Evolutionary conservation across 169 alveolate genomes (phyloP).

Genomic region (Plasmodium vinckei): DNA sequence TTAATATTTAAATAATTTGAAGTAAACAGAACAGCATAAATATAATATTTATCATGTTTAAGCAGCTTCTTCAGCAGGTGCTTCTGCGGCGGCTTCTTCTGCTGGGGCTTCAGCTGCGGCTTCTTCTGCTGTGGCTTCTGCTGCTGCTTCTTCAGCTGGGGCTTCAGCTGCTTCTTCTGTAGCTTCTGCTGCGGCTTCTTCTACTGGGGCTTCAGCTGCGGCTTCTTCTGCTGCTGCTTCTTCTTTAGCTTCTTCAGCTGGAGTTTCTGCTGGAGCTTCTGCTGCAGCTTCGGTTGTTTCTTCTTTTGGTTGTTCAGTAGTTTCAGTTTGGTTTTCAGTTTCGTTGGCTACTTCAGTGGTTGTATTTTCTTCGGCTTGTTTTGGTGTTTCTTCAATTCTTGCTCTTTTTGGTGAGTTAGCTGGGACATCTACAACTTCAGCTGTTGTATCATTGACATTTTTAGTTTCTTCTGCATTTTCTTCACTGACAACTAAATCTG

Average conservation of each 20-base stretch:
- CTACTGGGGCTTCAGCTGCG: neutral
- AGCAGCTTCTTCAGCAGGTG: neutral
- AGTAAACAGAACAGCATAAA: too few relatives aligned
- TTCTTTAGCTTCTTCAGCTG: neutral
- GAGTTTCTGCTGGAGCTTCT: neutral
- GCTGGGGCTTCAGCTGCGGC: neutral
- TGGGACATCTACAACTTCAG: neutral
- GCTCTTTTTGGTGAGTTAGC: constrained; percentile 18
- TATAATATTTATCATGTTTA: too few relatives aligned
- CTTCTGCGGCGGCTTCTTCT: constrained; percentile 6
- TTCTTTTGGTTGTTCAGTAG: neutral
- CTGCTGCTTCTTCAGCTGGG: neutral
- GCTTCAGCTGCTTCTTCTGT: neutral
- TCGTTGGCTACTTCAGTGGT: neutral
- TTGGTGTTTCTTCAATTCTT: constrained; percentile 4
- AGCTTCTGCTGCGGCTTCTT: neutral
- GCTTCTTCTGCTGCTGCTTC: constrained; percentile 1
- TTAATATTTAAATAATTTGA: too few relatives aligned
- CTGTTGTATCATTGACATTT: neutral
- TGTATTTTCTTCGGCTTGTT: neutral
- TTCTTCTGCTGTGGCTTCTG: neutral
- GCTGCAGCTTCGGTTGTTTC: neutral
- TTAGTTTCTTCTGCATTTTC: constrained; percentile 18
- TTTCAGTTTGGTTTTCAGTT: neutral
- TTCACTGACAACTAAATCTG: constrained; percentile 27